A percentile compares a stretch with the other conserved stretches of the same genome.
Evolutionary conservation across 176 grass and related monocot genomes (phyloP).

Genomic region (Thinopyrum elongatum): DNA sequence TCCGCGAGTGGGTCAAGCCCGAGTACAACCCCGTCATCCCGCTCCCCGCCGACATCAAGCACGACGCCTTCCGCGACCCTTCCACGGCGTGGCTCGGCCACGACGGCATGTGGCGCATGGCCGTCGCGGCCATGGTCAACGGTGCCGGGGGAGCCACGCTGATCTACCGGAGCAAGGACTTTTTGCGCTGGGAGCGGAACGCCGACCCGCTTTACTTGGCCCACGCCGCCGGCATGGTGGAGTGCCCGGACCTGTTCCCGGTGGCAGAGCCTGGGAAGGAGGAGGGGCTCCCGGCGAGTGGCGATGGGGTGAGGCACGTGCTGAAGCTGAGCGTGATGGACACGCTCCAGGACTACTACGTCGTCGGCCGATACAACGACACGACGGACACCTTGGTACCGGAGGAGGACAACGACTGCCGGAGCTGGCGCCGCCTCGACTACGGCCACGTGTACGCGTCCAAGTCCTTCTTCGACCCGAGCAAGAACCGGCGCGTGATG

Average conservation of each 20-base stretch:
- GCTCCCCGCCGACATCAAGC: slow-evolving; percentile 27
- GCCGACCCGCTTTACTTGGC: background rate
- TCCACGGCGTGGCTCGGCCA: slow-evolving; percentile 62
- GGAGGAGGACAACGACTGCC: background rate
- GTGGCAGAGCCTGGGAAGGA: too few relatives aligned
- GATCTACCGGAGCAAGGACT: background rate
- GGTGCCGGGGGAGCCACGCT: background rate
- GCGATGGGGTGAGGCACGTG: too few relatives aligned
- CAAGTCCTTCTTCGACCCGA: background rate
- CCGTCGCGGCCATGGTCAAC: slow-evolving; percentile 34
- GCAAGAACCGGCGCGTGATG: slow-evolving; percentile 42
- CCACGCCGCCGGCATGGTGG: too few relatives aligned
- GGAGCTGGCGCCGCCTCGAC: slow-evolving; percentile 16
- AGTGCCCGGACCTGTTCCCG: too few relatives aligned
- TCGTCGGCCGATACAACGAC: slow-evolving; percentile 35
- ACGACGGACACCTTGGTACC: slow-evolving; percentile 18
- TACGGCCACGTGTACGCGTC: slow-evolving; percentile 7
- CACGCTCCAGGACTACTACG: background rate
- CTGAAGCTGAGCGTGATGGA: too few relatives aligned
- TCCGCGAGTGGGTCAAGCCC: slow-evolving; percentile 67
- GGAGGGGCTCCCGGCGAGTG: too few relatives aligned
- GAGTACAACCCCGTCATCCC: slow-evolving; percentile 66
- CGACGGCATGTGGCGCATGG: slow-evolving; percentile 64
- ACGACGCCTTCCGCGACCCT: slow-evolving; percentile 54
- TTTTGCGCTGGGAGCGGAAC: background rate